Evolutionary conservation across 2,329 filamentous ascomycete species (phyloP), one percentile per base, ranked within the genome.

Genomic region (Elsinoe fawcettii): DNA sequence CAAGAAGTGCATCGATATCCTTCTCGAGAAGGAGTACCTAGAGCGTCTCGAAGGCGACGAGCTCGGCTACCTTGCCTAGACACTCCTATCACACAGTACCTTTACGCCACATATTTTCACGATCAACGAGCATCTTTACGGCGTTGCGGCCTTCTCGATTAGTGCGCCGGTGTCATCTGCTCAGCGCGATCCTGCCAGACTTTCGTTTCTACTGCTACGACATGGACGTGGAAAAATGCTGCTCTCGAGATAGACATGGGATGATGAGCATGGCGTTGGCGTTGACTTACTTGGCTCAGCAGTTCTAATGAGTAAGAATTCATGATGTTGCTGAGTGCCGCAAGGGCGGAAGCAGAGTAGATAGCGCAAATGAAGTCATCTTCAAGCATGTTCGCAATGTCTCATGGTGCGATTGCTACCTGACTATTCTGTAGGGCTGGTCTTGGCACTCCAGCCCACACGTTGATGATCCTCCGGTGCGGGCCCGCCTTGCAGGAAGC

Each of bases 1-100:
- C 81, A 99, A 99, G 79, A 99, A 97, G 77, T 96, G 93, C 73
- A 97, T 99, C 70, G 93, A 99, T 74, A 96, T 96, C 63, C 80
- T 99, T 39, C 85, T 99, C 63, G 93, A 99, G 78, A 99, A 99
- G 79, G 93, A 99, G 73, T 99, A 99, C 68, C 82, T 99, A 51
- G 93, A 99, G 78, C 88, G 93, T 58, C 76, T 97, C 59, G 93
- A 97, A 49, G 90, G 89, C 56, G 93, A 97, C 68, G 90, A 96
- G 69, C 81, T 99, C 60, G 90, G 92, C 58, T 97, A 97, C 72
- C 84, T 97, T 63, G 92, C 92, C 66, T 96, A 82, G 41, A 32
- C 16, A 22, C 37, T 46, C n/a, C 20, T n/a, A 23, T 27, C 12
- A 23, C 25, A 39, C 25, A 20, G 14, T 34, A 27, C 23, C 16